Conservation (phyloP, 164 flowering plant species). For the Stephania cephalantha region DNA sequence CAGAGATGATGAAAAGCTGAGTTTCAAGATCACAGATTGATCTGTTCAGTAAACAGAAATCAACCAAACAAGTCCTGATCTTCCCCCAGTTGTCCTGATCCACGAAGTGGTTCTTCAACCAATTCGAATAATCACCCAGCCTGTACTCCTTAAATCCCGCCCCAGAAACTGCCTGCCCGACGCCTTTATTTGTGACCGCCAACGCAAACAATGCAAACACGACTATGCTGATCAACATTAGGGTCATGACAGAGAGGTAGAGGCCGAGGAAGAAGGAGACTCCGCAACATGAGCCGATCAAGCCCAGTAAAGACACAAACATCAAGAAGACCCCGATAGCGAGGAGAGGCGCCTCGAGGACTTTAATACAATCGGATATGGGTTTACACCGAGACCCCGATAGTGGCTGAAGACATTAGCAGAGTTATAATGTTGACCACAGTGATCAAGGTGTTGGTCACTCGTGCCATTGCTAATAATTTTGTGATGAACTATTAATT, state of each 20-base stretch:
- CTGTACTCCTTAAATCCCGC: constrained; percentile 33
- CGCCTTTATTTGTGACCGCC: constrained; percentile 47
- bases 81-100: constrained; percentile 39
- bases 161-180: constrained; percentile 32
- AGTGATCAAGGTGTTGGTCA: constrained; percentile 36
- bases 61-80: constrained; percentile 48
- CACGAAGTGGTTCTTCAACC: constrained; percentile 43
- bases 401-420: constrained; percentile 19
- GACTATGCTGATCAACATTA: constrained; percentile 33
- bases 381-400: constrained; percentile 12
- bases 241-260: constrained; percentile 33
- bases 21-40: no score
- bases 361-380: constrained; percentile 27
- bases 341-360: constrained; percentile 33
- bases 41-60: no score
- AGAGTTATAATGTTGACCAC: constrained; percentile 30
- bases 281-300: constrained; percentile 37
- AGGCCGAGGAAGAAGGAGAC: constrained; percentile 27
- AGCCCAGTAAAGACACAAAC: constrained; percentile 30
- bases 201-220: constrained; percentile 39
- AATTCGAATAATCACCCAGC: constrained; percentile 54
- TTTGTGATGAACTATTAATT: no score
- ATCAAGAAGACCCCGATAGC: constrained; percentile 24
- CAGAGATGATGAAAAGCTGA: no score
- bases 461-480: background rate